Evolutionary conservation across 257 asterid species (phyloP), one percentile per base, ranked within the genome.

Genomic region (Jacaranda copaia): DNA sequence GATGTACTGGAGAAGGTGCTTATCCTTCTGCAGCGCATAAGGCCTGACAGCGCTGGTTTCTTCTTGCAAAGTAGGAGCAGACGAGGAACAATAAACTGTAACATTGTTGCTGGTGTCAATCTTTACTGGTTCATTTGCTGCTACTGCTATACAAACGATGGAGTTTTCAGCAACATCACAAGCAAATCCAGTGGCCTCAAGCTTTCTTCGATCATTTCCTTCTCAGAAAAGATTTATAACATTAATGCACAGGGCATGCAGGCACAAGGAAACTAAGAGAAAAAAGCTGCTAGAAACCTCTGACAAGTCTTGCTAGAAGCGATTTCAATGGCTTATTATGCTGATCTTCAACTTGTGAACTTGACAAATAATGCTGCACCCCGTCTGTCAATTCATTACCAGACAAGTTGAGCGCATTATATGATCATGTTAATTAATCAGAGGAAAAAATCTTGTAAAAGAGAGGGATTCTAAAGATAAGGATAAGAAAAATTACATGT

Each of bases 21-120:
- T 68, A 35, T 85, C 90, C 56, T 82, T 75, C 64, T 83, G 89
- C 14, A 83, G 75, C 19, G 89, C 86, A 62, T 86, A 89, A 11
- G 95, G 92, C 79, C 70, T 86, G 19, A 87, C 74, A 3, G 32
- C 32, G 32, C 4, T 49, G 45, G 66, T 55, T 69, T 81, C 81
- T 11, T 70, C 71, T 36, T 38, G 69, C 39, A 4, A 13, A 5
- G 53, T 5, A 4, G 2, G 48, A 18, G 9, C 8, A 1, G 78
- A 49, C 6, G 76, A 53, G 66, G 78, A 53, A 70, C 61, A 13
- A 38, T 83, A 75, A 13, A 77, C 42, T 2, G 87, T 81, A 43
- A 81, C 48, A 49, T 85, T 77, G 36, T 38, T 83, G n/a, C 35
- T 73, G 8, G 90, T 86, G 68, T 85, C 81, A 32, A 90, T 78